Conservation (phyloP, 257 asterid genomes). For the Solanum ossicruentum region DNA sequence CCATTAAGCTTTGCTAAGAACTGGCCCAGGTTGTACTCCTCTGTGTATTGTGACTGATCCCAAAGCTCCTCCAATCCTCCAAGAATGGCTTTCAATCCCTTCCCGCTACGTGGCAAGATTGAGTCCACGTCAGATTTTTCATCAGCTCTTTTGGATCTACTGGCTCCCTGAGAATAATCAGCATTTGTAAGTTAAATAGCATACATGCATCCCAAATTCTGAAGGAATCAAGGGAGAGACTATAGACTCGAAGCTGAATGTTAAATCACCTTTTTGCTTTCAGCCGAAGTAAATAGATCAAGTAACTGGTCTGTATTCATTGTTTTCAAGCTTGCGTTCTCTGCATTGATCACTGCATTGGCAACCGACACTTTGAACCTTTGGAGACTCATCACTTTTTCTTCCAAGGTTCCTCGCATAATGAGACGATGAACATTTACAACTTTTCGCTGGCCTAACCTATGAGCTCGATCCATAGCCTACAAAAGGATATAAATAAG, state of each 20-base stretch:
- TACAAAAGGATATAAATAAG: slow-evolving; percentile 15
- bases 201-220: not conserved
- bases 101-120: slow-evolving; percentile 42
- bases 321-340: slow-evolving; percentile 87
- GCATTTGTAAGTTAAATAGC: not conserved
- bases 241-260: not conserved
- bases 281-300: slow-evolving; percentile 89
- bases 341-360: slow-evolving; percentile 87
- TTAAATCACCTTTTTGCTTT: slow-evolving; percentile 57
- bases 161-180: slow-evolving; percentile 41
- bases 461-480: slow-evolving; percentile 99
- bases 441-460: slow-evolving; percentile 91
- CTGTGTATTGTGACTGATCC: slow-evolving; percentile 98
- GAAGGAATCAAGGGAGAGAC: not conserved
- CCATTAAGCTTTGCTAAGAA: slow-evolving; percentile 77
- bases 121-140: slow-evolving; percentile 37
- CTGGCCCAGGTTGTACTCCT: slow-evolving; percentile 77
- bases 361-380: slow-evolving; percentile 94
- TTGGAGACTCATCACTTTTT: slow-evolving; percentile 99
- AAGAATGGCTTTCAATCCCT: slow-evolving; percentile 82
- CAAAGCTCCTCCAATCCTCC: slow-evolving; percentile 98
- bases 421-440: slow-evolving; percentile 95
- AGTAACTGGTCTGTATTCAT: slow-evolving; percentile 98
- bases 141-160: slow-evolving; percentile 19
- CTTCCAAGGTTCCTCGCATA: slow-evolving; percentile 99